Base-by-base conservation (phyloP, 129 eudicot genomes). In the Dittrichia graveolens region DNA sequence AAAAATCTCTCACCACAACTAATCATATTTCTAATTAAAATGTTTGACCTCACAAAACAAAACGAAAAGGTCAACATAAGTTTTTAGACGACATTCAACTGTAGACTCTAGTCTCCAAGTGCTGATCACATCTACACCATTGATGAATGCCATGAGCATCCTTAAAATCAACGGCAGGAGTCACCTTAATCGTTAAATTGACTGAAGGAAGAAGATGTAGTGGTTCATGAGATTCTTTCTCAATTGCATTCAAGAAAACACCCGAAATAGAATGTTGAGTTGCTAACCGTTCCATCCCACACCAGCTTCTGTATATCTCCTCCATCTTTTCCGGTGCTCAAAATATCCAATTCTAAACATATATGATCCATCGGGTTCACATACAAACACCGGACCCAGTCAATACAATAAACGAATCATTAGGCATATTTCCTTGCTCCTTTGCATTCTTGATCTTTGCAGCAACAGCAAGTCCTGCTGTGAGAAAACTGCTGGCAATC, bases 391-490 rank as follows among this genome's bases (percentile, higher is more conserved):
- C 96, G 99, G 13, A 95, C 13, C 63, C 83, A 3, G 88, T 77
- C 73, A 95, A 58, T 2, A 88, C 82, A 40, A 40, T 73, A 71
- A 94, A 90, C 0, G 88, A 70, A 73, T 82, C 87, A 52, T 52
- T 86, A 3, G 83, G 69, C 3, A 81, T 79, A 38, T 67, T 74
- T 61, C 67, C 73, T 75, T 69, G 80, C 74, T 89, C 79, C 4
- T 31, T 81, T 13, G 82, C 67, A 31, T 78, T 78, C 48, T 71
- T 78, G 18, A 79, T 77, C 71, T 83, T 81, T 63, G 75, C 78
- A 15, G 91, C 95, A 58, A 83, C 73, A 50, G 99, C 96, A 41
- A 95, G 91, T 39, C 99, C 99, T 18, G 99, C 99, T 2, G 99
- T 90, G 44, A 95, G 80, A 15, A 95, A 84, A 67, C 99, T 95